Conservation (phyloP, 495 filamentous ascomycete genomes). For the Durotheca rogersii region DNA sequence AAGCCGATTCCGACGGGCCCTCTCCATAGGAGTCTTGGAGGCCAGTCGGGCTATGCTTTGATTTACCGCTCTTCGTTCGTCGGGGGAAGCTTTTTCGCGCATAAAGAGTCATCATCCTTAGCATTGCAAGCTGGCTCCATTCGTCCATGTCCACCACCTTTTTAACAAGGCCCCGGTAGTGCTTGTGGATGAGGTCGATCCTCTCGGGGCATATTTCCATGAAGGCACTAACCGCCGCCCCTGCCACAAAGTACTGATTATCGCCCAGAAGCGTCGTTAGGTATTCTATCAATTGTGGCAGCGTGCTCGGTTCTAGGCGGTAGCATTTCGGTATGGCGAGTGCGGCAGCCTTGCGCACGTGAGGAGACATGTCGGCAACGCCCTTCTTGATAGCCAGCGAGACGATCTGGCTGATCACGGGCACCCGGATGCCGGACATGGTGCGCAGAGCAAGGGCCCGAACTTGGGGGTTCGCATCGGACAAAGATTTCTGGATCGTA, state of each 20-base stretch:
- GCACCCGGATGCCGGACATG: constrained; percentile 94
- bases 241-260: constrained; percentile 91
- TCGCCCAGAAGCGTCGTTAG: constrained; percentile 76
- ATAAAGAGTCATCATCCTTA: constrained; percentile 80
- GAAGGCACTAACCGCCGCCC: constrained; percentile 86
- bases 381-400: constrained; percentile 91
- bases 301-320: constrained; percentile 80
- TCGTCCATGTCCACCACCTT: constrained; percentile 99
- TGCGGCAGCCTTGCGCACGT: constrained; percentile 89
- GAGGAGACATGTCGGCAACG: constrained; percentile 87
- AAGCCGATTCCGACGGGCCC: constrained; percentile 44
- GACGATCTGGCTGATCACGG: constrained; percentile 99
- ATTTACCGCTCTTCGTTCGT: constrained; percentile 56
- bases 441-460: constrained; percentile 87
- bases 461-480: constrained; percentile 85
- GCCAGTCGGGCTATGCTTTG: constrained; percentile 39
- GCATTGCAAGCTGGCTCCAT: constrained; percentile 85
- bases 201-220: constrained; percentile 84
- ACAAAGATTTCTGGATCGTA: constrained; percentile 95
- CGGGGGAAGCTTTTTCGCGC: constrained; percentile 85
- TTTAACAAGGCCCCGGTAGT: constrained; percentile 78
- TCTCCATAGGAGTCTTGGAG: constrained; percentile 76
- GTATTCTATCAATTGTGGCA: constrained; percentile 81
- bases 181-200: constrained; percentile 83
- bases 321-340: constrained; percentile 98